A percentile compares a stretch with the other conserved stretches of the same genome.
Evolutionary conservation across 2,329 filamentous ascomycete genomes (phyloP).

Genomic region (Colletotrichum orchidophilum): DNA sequence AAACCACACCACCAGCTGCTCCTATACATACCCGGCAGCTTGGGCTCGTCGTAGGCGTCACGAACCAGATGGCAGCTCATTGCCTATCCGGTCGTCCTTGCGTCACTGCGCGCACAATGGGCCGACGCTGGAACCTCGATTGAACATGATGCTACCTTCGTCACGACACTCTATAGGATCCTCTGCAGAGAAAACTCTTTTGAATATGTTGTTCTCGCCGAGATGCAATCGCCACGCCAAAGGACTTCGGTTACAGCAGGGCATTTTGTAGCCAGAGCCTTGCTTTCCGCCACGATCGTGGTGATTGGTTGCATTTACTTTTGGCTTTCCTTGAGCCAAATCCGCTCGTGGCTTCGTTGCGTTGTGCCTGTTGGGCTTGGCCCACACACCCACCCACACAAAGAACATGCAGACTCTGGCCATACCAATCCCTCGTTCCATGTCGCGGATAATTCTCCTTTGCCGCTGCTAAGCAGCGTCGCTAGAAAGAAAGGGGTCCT

Average conservation of each 20-base stretch:
- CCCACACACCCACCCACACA: constrained; percentile 13
- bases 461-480: not conserved
- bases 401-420: constrained; percentile 2
- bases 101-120: constrained; percentile 8
- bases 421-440: constrained; percentile 16
- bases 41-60: constrained; percentile 25
- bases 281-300: constrained; percentile 11
- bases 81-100: not conserved
- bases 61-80: not conserved
- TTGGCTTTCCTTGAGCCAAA: constrained; percentile 5
- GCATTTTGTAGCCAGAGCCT: not conserved
- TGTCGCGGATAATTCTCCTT: constrained; percentile 22
- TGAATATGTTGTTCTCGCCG: constrained; percentile 1
- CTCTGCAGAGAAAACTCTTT: not conserved
- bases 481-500: not conserved
- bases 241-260: not conserved
- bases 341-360: not conserved
- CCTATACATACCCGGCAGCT: constrained; percentile 6
- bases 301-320: constrained; percentile 7
- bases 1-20: not conserved
- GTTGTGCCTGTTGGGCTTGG: constrained; percentile 7
- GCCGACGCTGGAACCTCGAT: not conserved
- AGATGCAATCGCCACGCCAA: constrained; percentile 19
- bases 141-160: constrained; percentile 4
- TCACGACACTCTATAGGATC: not conserved